Evolutionary conservation across 2,329 filamentous ascomycete species (phyloP).

Genomic region (Pleomassaria siparia): DNA sequence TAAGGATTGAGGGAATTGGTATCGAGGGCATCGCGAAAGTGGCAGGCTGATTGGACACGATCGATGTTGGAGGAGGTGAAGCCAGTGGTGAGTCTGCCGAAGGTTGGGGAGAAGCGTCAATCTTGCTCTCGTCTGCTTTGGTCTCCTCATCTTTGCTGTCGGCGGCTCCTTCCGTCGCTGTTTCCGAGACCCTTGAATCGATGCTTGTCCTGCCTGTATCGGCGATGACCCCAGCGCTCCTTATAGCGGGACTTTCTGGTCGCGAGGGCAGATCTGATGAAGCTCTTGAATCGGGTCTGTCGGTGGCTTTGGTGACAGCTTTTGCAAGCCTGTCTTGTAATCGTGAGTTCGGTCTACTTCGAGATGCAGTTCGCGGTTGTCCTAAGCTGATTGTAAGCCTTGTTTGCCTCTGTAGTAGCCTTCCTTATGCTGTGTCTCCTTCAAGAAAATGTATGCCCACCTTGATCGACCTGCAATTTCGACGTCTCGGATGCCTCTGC

Average conservation of each 20-base stretch:
- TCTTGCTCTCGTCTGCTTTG: conserved; percentile 15
- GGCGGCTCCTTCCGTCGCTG: conserved; percentile 19
- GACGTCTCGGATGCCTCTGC: conserved; percentile 35
- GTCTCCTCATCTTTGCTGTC: conserved; percentile 16
- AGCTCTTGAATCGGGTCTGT: conserved; percentile 50
- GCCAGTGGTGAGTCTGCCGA: conserved; percentile 28
- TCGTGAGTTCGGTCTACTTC: conserved; percentile 71
- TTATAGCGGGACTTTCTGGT: conserved; percentile 54
- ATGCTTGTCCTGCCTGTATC: conserved; percentile 49
- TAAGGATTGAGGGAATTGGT: conserved; percentile 36
- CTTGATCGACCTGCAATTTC: conserved; percentile 32
- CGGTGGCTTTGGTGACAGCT: conserved; percentile 73
- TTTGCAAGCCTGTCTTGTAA: conserved; percentile 88
- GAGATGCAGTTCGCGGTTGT: conserved; percentile 65
- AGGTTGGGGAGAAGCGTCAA: conserved; percentile 19
- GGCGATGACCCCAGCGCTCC: conserved; percentile 17
- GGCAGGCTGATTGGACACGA: conserved; percentile 41
- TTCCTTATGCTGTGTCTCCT: not conserved
- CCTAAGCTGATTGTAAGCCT: conserved; percentile 39
- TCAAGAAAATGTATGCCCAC: conserved; percentile 20
- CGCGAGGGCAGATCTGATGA: conserved; percentile 55
- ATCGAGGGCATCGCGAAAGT: conserved; percentile 29
- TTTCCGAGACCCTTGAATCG: conserved; percentile 43
- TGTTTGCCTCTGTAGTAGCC: not conserved
- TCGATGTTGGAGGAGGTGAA: conserved; percentile 17